Percentiles rank a stretch among this genome's conserved stretches.
Conservation (phyloP, 2,329 filamentous ascomycete species). For the Clathrospora elynae region DNA sequence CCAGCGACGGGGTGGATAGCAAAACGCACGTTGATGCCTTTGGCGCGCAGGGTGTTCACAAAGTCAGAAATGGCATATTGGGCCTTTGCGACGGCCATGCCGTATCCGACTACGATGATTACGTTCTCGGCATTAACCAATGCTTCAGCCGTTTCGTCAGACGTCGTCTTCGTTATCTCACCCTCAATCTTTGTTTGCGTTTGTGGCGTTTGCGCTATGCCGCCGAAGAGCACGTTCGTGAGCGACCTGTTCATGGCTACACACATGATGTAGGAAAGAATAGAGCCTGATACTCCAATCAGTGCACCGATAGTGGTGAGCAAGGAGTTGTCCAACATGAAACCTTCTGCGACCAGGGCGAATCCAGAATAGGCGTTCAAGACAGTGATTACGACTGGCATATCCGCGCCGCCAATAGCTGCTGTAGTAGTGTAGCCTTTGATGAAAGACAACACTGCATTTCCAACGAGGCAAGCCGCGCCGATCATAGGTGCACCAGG, state of each 20-base stretch:
- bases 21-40: constrained; percentile 81
- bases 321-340: constrained; percentile 88
- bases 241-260: constrained; percentile 90
- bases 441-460: constrained; percentile 76
- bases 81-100: constrained; percentile 92
- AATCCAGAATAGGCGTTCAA: constrained; percentile 91
- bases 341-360: constrained; percentile 84
- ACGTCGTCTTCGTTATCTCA: constrained; percentile 73
- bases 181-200: constrained; percentile 78
- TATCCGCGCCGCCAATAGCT: constrained; percentile 90
- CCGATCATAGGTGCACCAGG: constrained; percentile 79
- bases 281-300: constrained; percentile 87
- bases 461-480: constrained; percentile 76
- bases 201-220: constrained; percentile 68
- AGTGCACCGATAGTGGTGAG: constrained; percentile 84
- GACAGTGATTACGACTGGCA: constrained; percentile 90
- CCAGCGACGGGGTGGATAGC: constrained; percentile 90
- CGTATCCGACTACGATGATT: constrained; percentile 89
- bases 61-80: constrained; percentile 91
- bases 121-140: constrained; percentile 79
- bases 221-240: constrained; percentile 88
- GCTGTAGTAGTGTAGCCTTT: constrained; percentile 89
- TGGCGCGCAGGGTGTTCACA: constrained; percentile 71
- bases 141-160: constrained; percentile 80
- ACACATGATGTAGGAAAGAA: constrained; percentile 71